phyloP scores from a whole-genome alignment of 2,329 filamentous ascomycete species.

The Talaromyces albobiverticillius region DNA sequence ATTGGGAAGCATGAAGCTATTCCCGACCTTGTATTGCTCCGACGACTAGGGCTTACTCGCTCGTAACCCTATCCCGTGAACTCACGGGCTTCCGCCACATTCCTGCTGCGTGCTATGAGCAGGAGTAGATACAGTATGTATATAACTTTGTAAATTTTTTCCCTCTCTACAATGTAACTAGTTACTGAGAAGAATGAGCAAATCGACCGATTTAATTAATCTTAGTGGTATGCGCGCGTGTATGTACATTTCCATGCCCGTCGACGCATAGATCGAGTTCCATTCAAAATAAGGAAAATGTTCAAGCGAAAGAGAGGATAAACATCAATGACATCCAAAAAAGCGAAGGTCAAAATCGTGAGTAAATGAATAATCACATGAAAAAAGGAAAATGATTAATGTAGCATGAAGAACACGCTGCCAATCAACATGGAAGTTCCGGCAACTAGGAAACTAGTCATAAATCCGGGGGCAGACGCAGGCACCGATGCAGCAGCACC shows the following conservation, averaged over 20 bases:
- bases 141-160: too few relatives aligned
- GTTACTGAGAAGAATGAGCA: too few relatives aligned
- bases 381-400: background rate
- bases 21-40: too few relatives aligned
- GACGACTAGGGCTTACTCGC: too few relatives aligned
- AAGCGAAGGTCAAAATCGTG: background rate
- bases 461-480: slow-evolving; percentile 1
- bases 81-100: too few relatives aligned
- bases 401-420: slow-evolving; percentile 9
- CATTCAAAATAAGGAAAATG: background rate
- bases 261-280: background rate
- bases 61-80: too few relatives aligned
- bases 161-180: too few relatives aligned
- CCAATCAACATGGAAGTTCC: slow-evolving; percentile 8
- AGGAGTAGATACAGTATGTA: too few relatives aligned
- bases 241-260: background rate
- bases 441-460: slow-evolving; percentile 7
- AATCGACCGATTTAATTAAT: too few relatives aligned
- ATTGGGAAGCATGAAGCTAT: too few relatives aligned
- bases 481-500: background rate
- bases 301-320: background rate
- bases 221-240: background rate
- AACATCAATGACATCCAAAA: background rate
- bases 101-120: too few relatives aligned
- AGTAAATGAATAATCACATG: background rate